A percentile compares a stretch with the other conserved stretches of the same genome.
phyloP scores from a whole-genome alignment of 1,284 basidiomycete genomes.

The Ustanciosporium gigantosporum region DNA sequence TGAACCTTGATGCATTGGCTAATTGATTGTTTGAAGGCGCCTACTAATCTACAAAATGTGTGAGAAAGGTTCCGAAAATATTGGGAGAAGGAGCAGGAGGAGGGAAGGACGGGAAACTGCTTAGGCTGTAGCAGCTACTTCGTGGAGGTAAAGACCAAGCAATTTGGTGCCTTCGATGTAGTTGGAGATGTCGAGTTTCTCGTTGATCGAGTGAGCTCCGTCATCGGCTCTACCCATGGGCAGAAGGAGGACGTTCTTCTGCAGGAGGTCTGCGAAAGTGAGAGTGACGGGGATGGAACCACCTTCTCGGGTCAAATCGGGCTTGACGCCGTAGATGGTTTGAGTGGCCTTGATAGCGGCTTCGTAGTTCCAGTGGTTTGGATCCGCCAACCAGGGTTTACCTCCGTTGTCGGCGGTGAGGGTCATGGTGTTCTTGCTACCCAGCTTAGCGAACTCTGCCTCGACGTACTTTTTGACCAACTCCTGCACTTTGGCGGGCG shows the following conservation, averaged over 20 bases:
- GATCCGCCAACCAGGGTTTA: slow-evolving; percentile 60
- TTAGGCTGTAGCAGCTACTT: slow-evolving; percentile 66
- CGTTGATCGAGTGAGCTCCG: slow-evolving; percentile 90
- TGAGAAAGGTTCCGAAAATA: too few species aligned
- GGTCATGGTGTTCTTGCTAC: slow-evolving; percentile 58
- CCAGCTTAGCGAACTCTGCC: slow-evolving; percentile 53
- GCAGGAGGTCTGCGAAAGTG: slow-evolving; percentile 77
- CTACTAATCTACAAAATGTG: too few species aligned
- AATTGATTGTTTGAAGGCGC: too few species aligned
- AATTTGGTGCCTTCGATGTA: slow-evolving; percentile 79
- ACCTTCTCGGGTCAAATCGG: slow-evolving; percentile 89
- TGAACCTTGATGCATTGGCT: too few species aligned
- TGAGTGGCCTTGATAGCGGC: slow-evolving; percentile 84
- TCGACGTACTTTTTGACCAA: slow-evolving; percentile 55
- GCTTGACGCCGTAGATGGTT: slow-evolving; percentile 77
- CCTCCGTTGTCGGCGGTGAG: slow-evolving; percentile 53
- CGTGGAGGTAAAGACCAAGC: slow-evolving; percentile 80
- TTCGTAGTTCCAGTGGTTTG: slow-evolving; percentile 87
- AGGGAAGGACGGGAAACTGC: too few species aligned
- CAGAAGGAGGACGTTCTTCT: slow-evolving; percentile 73
- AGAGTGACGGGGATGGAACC: slow-evolving; percentile 95
- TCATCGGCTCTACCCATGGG: slow-evolving; percentile 79
- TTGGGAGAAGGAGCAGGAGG: too few species aligned
- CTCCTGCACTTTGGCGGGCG: slow-evolving; percentile 63
- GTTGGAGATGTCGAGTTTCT: slow-evolving; percentile 91